phyloP scores from a whole-genome alignment of 2,329 filamentous ascomycete species.

The Xylariaceae sp. region DNA sequence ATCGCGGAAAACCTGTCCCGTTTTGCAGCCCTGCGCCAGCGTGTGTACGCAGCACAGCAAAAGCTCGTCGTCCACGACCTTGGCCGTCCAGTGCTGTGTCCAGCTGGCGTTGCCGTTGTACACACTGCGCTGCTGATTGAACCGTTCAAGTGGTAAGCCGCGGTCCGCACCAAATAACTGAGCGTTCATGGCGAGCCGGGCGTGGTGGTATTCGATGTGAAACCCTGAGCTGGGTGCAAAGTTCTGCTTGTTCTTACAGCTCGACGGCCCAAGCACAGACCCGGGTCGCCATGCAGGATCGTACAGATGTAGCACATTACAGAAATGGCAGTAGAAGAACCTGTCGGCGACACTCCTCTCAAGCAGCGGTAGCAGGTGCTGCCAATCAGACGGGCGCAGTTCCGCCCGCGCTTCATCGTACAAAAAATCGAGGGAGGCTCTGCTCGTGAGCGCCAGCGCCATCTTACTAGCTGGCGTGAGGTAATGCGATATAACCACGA shows the following conservation, averaged over 20 bases:
- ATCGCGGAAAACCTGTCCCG: not conserved
- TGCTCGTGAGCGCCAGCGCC: conserved; percentile 4
- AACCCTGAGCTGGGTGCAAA: not conserved
- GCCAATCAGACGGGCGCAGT: conserved; percentile 2
- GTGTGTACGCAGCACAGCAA: conserved; percentile 1
- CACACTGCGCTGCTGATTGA: not conserved
- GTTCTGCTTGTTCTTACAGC: not conserved
- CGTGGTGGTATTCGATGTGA: conserved; percentile 1
- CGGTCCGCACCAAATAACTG: not conserved
- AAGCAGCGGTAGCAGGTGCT: conserved; percentile 1
- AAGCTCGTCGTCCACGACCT: conserved; percentile 1
- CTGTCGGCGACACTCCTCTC: not conserved
- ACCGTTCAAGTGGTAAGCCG: not conserved
- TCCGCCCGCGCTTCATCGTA: conserved; percentile 3
- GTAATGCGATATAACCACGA: not conserved
- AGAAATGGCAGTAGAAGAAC: conserved; percentile 3
- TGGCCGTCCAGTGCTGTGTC: not conserved
- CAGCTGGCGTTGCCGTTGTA: not conserved
- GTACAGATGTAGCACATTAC: conserved; percentile 1
- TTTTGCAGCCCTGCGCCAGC: not conserved
- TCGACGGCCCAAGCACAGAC: not conserved
- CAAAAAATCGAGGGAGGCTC: conserved; percentile 1
- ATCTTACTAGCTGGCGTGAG: conserved; percentile 1
- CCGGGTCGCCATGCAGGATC: not conserved
- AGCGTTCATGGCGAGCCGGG: conserved; percentile 1